Evolutionary conservation across 2,329 filamentous ascomycete species (phyloP).

Genomic region (Zelopaecilomyces penicillatus): DNA sequence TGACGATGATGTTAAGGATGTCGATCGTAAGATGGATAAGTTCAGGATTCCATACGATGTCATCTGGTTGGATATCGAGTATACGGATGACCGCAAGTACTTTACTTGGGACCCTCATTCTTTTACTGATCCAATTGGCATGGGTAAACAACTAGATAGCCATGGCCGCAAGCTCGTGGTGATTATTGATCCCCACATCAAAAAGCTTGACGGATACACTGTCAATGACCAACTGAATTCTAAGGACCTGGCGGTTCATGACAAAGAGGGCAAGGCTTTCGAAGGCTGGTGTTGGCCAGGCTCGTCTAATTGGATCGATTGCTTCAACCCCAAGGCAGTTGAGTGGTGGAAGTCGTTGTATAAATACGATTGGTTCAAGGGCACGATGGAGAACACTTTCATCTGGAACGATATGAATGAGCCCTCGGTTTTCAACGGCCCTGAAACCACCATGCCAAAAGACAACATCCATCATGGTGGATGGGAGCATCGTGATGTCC

Average conservation of each 20-base stretch:
- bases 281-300: slow-evolving; percentile 99
- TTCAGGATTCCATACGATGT: slow-evolving; percentile 94
- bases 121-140: slow-evolving; percentile 76
- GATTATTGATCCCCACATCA: slow-evolving; percentile 97
- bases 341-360: slow-evolving; percentile 90
- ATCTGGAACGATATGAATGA: slow-evolving; percentile 99
- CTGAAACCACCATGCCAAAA: slow-evolving; percentile 97
- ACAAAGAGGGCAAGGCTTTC: slow-evolving; percentile 82
- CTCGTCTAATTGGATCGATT: slow-evolving; percentile 91
- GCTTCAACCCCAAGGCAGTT: slow-evolving; percentile 84
- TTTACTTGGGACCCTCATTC: slow-evolving; percentile 93
- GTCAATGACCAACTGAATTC: slow-evolving; percentile 75
- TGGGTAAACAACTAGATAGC: slow-evolving; percentile 79
- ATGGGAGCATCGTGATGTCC: slow-evolving; percentile 95
- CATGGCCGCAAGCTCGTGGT: slow-evolving; percentile 84
- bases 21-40: slow-evolving; percentile 94
- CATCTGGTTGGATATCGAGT: slow-evolving; percentile 98
- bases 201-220: slow-evolving; percentile 72
- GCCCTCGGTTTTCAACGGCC: slow-evolving; percentile 96
- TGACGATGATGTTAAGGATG: slow-evolving; percentile 93
- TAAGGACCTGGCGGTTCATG: slow-evolving; percentile 74
- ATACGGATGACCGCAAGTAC: slow-evolving; percentile 94
- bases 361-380: slow-evolving; percentile 81
- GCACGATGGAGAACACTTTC: slow-evolving; percentile 77
- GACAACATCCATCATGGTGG: slow-evolving; percentile 86